Conservation (phyloP, 345 rosid species). For the Pseudoturritis turrita region DNA sequence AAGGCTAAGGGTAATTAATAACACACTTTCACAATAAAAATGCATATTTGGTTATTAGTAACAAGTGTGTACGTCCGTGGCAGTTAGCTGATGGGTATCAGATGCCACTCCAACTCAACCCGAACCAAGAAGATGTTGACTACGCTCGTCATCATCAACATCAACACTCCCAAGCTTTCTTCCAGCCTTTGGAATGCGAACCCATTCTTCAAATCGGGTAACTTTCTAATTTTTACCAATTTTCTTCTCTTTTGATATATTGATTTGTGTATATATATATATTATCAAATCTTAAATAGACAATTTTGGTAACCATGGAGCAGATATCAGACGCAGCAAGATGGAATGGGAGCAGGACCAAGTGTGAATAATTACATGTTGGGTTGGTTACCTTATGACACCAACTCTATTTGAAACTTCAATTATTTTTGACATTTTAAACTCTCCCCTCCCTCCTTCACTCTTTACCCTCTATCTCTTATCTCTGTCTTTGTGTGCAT, state of each 20-base stretch:
- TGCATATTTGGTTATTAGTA: no score
- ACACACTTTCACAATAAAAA: background rate
- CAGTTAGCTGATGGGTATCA: conserved; percentile 96
- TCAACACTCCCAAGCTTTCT: conserved; percentile 58
- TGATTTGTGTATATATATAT: background rate
- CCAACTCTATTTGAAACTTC: conserved; percentile 28
- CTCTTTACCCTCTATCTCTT: background rate
- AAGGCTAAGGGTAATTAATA: conserved; percentile 65
- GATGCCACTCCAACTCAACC: conserved; percentile 58
- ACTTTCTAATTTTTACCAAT: background rate
- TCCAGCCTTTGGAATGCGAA: conserved; percentile 79
- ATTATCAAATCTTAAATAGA: background rate
- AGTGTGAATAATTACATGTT: conserved; percentile 73
- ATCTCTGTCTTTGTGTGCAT: conserved; percentile 11
- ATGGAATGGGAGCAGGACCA: conserved; percentile 67
- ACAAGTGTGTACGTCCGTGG: conserved; percentile 13
- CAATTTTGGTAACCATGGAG: background rate
- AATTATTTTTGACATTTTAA: conserved; percentile 11
- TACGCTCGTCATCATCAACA: conserved; percentile 53
- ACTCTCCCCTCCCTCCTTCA: background rate
- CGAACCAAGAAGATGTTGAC: conserved; percentile 59
- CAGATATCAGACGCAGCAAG: conserved; percentile 65
- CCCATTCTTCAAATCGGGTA: conserved; percentile 95
- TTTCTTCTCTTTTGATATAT: background rate
- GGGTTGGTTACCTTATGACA: conserved; percentile 82